Percentiles rank a stretch among this genome's conserved stretches.
phyloP scores from a whole-genome alignment of 176 grass and related monocot genomes.

The Triticum monococcum region DNA sequence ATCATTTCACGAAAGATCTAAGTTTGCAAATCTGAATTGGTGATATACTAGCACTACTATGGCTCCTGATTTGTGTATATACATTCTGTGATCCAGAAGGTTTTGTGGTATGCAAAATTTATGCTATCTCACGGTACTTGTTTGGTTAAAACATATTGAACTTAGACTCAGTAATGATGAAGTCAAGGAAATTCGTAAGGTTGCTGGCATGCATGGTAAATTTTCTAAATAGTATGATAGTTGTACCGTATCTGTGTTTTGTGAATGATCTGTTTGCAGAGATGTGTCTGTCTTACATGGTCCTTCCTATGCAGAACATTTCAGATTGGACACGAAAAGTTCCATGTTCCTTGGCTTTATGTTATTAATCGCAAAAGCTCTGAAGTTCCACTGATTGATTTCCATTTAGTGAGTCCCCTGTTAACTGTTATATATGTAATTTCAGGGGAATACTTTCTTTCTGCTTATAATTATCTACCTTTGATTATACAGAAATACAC shows the following conservation, averaged over 20 bases:
- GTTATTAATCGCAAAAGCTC: slow-evolving; percentile 95
- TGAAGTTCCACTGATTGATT: slow-evolving; percentile 94
- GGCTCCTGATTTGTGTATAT: not conserved
- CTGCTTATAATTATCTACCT: slow-evolving; percentile 30
- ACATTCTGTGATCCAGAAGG: slow-evolving; percentile 2
- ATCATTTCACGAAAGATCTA: not conserved
- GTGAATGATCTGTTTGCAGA: not conserved
- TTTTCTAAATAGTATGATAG: not conserved
- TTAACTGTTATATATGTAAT: slow-evolving; percentile 11
- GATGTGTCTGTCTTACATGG: slow-evolving; percentile 30
- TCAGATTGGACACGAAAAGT: slow-evolving; percentile 96
- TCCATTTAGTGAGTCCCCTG: slow-evolving; percentile 76
- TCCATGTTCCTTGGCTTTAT: slow-evolving; percentile 98
- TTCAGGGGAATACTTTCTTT: slow-evolving; percentile 4
- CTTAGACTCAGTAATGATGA: not conserved
- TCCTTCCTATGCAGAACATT: slow-evolving; percentile 74
- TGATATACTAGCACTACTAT: not conserved
- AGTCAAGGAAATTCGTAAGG: not conserved
- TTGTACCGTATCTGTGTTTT: slow-evolving; percentile 14
- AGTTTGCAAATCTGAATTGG: slow-evolving; percentile 10
- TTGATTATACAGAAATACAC: slow-evolving; percentile 73
- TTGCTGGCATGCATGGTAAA: not conserved
- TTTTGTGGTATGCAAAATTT: not conserved
- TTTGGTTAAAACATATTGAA: not conserved
- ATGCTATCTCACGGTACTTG: not conserved